A percentile compares a stretch with the other conserved stretches of the same genome.
These are phyloP conservation scores for Magnolia sinica DNA, from an alignment of 164 flowering plant species.

Conservation along the genomic window DNA sequence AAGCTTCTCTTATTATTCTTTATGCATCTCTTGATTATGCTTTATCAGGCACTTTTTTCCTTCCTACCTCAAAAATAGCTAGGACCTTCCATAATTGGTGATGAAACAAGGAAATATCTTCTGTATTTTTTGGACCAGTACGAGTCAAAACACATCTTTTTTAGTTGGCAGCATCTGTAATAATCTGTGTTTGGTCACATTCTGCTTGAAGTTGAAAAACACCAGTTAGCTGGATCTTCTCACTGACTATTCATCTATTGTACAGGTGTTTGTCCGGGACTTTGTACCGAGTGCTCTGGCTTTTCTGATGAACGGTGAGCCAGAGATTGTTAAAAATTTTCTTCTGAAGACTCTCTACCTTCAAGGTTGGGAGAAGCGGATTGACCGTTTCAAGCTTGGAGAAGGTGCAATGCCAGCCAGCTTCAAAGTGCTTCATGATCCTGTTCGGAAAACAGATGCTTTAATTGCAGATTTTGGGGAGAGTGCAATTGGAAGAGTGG, in stretches of 20 bases:
- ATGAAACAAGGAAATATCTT: neutral
- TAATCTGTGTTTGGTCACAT: neutral
- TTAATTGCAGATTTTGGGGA: constrained; percentile 38
- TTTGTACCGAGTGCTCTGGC: constrained; percentile 39
- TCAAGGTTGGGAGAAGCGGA: constrained; percentile 37
- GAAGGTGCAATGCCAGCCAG: constrained; percentile 41
- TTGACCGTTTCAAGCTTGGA: constrained; percentile 34
- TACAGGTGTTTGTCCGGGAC: constrained; percentile 34
- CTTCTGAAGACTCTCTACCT: constrained; percentile 34
- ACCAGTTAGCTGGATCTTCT: neutral
- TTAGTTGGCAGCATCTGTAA: neutral
- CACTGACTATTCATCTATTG: neutral
- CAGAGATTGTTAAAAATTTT: constrained; percentile 32
- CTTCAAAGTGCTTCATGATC: constrained; percentile 37
- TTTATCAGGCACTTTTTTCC: neutral
- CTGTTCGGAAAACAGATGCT: constrained; percentile 25
- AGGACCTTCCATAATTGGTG: neutral
- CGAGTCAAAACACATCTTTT: neutral
- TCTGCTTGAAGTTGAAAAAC: neutral
- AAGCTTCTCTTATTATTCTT: neutral
- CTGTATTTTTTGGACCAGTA: neutral
- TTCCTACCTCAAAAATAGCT: neutral
- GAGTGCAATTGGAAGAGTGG: constrained; percentile 42
- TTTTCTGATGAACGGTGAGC: constrained; percentile 37
- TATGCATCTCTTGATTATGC: neutral